These are phyloP conservation scores for Aspergillus sp. DNA, from an alignment of 2,329 filamentous ascomycete species.

Conservation along the genomic window DNA sequence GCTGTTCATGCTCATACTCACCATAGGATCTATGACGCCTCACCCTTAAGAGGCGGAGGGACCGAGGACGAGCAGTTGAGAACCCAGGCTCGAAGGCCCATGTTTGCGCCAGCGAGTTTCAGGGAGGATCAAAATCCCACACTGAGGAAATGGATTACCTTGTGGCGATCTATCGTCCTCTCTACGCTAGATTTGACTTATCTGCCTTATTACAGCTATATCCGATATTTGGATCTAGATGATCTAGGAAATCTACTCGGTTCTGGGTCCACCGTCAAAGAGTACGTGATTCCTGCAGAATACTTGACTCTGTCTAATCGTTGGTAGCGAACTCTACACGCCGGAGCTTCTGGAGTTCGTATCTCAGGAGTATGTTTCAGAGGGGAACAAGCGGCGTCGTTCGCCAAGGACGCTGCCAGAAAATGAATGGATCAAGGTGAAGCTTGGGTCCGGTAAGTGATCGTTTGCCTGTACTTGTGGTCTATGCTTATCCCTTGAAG, in stretches of 20 bases:
- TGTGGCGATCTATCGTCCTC: constrained; percentile 68
- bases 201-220: constrained; percentile 69
- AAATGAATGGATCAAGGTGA: constrained; percentile 44
- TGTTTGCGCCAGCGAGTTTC: constrained; percentile 20
- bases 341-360: constrained; percentile 39
- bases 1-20: constrained; percentile 6
- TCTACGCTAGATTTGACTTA: constrained; percentile 62
- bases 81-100: constrained; percentile 24
- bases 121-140: constrained; percentile 46
- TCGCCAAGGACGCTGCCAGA: constrained; percentile 20
- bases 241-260: constrained; percentile 61
- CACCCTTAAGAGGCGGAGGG: constrained; percentile 45
- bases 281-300: constrained; percentile 39
- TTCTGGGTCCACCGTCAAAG: constrained; percentile 59
- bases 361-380: constrained; percentile 17
- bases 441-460: constrained; percentile 48
- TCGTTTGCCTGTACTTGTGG: neutral
- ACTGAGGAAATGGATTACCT: constrained; percentile 59
- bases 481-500: constrained; percentile 25
- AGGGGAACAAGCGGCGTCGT: constrained; percentile 24
- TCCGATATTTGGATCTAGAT: constrained; percentile 63
- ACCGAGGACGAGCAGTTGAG: constrained; percentile 45
- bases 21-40: constrained; percentile 49
- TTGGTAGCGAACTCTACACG: constrained; percentile 51
- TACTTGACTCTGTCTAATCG: constrained; percentile 10